phyloP scores from a whole-genome alignment of 495 filamentous ascomycete genomes.

The Podospora pseudoanserina region DNA sequence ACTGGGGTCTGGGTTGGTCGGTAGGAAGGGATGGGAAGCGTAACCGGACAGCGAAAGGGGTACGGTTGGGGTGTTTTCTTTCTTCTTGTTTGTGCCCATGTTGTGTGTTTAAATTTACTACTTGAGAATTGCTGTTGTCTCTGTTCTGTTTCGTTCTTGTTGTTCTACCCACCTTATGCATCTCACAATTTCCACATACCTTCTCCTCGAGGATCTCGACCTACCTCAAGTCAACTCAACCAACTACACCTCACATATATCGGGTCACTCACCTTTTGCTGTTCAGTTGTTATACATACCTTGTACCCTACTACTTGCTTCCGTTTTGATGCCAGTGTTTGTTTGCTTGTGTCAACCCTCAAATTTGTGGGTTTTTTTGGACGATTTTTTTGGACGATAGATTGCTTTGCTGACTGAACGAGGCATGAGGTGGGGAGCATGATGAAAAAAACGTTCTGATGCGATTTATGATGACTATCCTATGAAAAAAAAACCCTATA shows the following conservation, averaged over 20 bases:
- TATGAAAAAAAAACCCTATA: too few species aligned
- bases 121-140: neutral
- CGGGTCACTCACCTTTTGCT: neutral
- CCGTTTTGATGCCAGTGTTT: neutral
- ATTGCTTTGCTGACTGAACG: too few species aligned
- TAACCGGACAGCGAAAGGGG: slow-evolving; percentile 1
- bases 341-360: neutral
- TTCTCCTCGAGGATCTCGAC: neutral
- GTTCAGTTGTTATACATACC: neutral
- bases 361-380: too few species aligned
- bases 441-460: too few species aligned
- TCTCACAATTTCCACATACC: neutral
- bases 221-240: neutral
- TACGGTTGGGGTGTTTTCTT: slow-evolving; percentile 32
- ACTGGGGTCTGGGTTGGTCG: neutral
- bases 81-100: neutral
- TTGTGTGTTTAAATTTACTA: neutral
- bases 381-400: too few species aligned
- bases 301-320: too few species aligned
- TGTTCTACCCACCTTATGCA: neutral
- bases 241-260: neutral
- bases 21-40: slow-evolving; percentile 36
- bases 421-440: too few species aligned
- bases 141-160: neutral
- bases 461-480: too few species aligned